phyloP scores from a whole-genome alignment of 371 early-diverging fungal genomes.

The Smittium mucronatum region DNA sequence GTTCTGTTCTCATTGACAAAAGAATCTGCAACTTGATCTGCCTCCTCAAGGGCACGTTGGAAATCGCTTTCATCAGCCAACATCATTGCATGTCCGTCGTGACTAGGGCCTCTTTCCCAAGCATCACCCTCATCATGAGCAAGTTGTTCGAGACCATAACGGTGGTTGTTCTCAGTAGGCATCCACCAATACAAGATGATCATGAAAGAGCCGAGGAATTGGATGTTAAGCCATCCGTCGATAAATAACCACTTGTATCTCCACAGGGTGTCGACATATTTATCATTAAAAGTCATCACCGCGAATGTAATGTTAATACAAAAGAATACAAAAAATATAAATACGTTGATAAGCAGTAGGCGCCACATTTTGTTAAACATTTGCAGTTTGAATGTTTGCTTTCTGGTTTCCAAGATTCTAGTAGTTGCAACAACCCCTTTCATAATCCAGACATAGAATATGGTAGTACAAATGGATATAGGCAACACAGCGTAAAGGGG shows the following conservation, averaged over 20 bases:
- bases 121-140: slow-evolving; percentile 30
- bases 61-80: slow-evolving; percentile 16
- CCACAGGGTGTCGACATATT: slow-evolving; percentile 74
- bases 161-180: slow-evolving; percentile 81
- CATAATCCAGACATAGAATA: slow-evolving; percentile 84
- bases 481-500: slow-evolving; percentile 77
- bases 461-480: slow-evolving; percentile 73
- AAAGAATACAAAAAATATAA: slow-evolving; percentile 60
- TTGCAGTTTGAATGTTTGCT: slow-evolving; percentile 71
- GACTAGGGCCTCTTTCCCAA: slow-evolving; percentile 20
- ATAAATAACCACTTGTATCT: slow-evolving; percentile 79
- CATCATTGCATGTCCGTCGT: slow-evolving; percentile 17
- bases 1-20: neutral
- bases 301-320: slow-evolving; percentile 63
- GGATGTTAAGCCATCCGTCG: slow-evolving; percentile 72
- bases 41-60: slow-evolving; percentile 10
- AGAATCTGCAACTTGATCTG: slow-evolving; percentile 5
- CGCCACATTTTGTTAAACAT: slow-evolving; percentile 83
- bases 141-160: slow-evolving; percentile 52
- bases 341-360: slow-evolving; percentile 59
- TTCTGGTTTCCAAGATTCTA: slow-evolving; percentile 48
- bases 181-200: slow-evolving; percentile 77
- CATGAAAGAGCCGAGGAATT: slow-evolving; percentile 69
- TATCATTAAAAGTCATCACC: slow-evolving; percentile 39
- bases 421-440: slow-evolving; percentile 49